phyloP scores from a whole-genome alignment of 257 asterid species.

The Orobanche coerulescens region DNA sequence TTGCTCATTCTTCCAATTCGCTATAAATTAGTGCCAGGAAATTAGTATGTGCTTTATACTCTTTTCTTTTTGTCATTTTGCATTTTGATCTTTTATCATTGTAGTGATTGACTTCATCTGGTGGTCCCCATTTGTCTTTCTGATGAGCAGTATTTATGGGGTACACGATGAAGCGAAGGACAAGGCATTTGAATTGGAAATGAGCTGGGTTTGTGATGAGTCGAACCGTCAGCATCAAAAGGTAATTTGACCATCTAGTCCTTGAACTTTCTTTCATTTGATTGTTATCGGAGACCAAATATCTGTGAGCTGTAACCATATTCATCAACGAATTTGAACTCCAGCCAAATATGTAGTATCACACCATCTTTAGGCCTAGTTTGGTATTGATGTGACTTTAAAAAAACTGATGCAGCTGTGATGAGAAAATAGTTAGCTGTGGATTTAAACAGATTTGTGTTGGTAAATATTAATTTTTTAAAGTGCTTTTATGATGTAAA shows the following conservation, averaged over 20 bases:
- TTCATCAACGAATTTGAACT: not conserved
- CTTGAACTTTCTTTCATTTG: not conserved
- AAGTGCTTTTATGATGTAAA: no score
- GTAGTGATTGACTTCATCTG: not conserved
- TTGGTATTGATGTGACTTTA: no score
- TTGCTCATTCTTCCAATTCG: not conserved
- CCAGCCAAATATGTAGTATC: not conserved
- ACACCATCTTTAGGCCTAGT: no score
- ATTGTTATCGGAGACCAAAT: not conserved
- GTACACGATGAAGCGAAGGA: conserved; percentile 97
- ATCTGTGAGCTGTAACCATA: not conserved
- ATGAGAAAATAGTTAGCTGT: no score
- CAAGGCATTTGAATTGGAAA: conserved; percentile 93
- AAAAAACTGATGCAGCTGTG: no score
- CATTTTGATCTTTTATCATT: not conserved
- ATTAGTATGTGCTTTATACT: not conserved
- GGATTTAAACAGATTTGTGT: no score
- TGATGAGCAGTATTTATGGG: conserved; percentile 62
- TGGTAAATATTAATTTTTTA: no score
- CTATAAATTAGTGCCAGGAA: not conserved
- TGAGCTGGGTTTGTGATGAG: conserved; percentile 99
- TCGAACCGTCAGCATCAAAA: conserved; percentile 89
- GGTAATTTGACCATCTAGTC: conserved; percentile 34
- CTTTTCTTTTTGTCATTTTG: not conserved
- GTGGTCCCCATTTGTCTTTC: conserved; percentile 11